Evolutionary conservation across 2,329 filamentous ascomycete genomes (phyloP).

Genomic region (Allantophomopsis cytisporea): DNA sequence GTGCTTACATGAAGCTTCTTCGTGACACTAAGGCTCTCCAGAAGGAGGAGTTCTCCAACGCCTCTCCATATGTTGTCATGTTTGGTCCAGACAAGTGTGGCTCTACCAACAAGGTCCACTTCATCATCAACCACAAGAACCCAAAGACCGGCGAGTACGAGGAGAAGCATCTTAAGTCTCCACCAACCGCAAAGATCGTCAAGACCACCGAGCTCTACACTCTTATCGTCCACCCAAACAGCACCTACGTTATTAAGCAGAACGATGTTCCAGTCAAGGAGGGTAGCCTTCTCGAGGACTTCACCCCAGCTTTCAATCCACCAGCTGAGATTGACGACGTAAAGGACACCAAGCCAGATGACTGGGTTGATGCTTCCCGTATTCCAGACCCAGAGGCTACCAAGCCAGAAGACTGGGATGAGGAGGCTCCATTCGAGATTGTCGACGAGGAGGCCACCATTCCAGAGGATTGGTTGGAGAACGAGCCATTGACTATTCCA

Average conservation of each 20-base stretch:
- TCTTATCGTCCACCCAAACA: conserved; percentile 89
- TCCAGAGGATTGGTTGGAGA: conserved; percentile 92
- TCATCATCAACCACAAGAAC: conserved; percentile 99
- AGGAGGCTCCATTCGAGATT: conserved; percentile 94
- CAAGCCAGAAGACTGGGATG: conserved; percentile 98
- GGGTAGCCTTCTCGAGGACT: conserved; percentile 88
- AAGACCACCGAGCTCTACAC: conserved; percentile 96
- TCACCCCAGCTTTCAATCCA: conserved; percentile 87
- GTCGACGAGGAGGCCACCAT: conserved; percentile 82
- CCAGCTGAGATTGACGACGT: conserved; percentile 87
- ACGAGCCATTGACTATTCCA: conserved; percentile 68
- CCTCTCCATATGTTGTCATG: conserved; percentile 98
- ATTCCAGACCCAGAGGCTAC: conserved; percentile 85
- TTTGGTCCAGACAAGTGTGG: conserved; percentile 99
- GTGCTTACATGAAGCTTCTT: conserved; percentile 97
- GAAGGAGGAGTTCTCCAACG: conserved; percentile 95
- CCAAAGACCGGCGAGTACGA: conserved; percentile 99
- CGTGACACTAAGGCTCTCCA: conserved; percentile 95
- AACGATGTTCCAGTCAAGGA: conserved; percentile 81
- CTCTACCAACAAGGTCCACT: conserved; percentile 94
- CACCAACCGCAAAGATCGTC: conserved; percentile 74
- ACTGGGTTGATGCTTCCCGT: conserved; percentile 89
- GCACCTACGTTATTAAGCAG: conserved; percentile 86
- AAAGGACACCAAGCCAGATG: conserved; percentile 84
- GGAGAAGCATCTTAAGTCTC: conserved; percentile 90